Evolutionary conservation across 352 stramenopile species (phyloP).

Genomic region (Phytophthora palmivora): DNA sequence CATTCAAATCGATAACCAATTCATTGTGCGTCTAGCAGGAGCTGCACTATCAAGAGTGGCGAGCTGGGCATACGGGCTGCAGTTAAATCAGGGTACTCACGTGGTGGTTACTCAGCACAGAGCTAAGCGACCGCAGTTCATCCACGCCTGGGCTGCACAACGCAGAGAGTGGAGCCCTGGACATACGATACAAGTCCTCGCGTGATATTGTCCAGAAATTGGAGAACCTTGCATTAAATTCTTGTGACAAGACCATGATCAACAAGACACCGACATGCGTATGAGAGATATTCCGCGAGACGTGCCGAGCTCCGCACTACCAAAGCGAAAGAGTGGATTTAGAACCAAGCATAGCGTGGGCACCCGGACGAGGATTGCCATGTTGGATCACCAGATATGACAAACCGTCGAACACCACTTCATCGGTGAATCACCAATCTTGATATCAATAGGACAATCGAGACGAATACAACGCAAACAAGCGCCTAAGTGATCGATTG

Average conservation of each 20-base stretch:
- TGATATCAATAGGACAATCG: constrained; percentile 21
- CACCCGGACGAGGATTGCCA: constrained; percentile 38
- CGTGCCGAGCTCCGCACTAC: constrained; percentile 35
- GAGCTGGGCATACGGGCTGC: too few relatives aligned
- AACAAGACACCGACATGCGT: constrained; percentile 7
- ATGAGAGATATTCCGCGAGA: too few relatives aligned
- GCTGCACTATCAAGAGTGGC: too few relatives aligned
- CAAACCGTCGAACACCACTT: constrained; percentile 34
- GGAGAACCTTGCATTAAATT: constrained; percentile 19
- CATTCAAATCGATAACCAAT: too few relatives aligned
- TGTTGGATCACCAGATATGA: constrained; percentile 41
- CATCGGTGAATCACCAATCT: constrained; percentile 24
- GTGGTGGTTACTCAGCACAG: too few relatives aligned
- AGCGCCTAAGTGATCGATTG: constrained; percentile 10
- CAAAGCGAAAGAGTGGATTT: constrained; percentile 35
- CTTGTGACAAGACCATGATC: constrained; percentile 1
- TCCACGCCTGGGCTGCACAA: too few relatives aligned
- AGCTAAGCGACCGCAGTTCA: too few relatives aligned
- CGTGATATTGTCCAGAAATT: too few relatives aligned
- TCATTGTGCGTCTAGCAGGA: too few relatives aligned
- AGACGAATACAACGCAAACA: constrained; percentile 36
- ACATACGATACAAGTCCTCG: too few relatives aligned
- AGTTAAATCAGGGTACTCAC: too few relatives aligned
- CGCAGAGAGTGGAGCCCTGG: too few relatives aligned
- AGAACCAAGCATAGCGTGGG: constrained; percentile 33